Percentiles rank a stretch among this genome's conserved stretches.
These are phyloP conservation scores for Escallonia rubra DNA, from an alignment of 129 eudicot species.

Conservation along the genomic window DNA sequence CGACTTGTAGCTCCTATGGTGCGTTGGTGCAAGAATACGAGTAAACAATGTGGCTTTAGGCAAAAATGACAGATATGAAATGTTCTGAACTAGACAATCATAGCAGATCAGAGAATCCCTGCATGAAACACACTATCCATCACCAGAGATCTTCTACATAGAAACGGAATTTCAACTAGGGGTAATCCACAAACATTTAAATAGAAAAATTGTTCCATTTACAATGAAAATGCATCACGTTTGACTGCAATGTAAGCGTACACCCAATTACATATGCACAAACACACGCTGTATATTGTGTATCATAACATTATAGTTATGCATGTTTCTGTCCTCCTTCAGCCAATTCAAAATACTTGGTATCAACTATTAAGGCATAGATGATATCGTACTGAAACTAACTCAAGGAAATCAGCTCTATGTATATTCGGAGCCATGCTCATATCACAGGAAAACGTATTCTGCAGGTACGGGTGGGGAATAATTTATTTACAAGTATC, in stretches of 20 bases:
- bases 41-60: slow-evolving; percentile 15
- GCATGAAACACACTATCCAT: slow-evolving; percentile 13
- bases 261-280: not conserved
- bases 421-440: too few relatives aligned
- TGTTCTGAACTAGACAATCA: slow-evolving; percentile 15
- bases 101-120: slow-evolving; percentile 31
- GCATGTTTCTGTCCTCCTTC: not conserved
- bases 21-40: slow-evolving; percentile 11
- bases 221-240: not conserved
- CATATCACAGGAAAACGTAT: too few relatives aligned
- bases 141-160: slow-evolving; percentile 5
- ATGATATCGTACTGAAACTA: not conserved
- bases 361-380: not conserved
- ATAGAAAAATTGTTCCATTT: not conserved
- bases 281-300: not conserved
- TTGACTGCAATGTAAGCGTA: not conserved
- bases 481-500: too few relatives aligned
- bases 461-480: too few relatives aligned
- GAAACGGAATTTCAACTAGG: not conserved
- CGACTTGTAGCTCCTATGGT: slow-evolving; percentile 14
- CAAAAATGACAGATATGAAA: slow-evolving; percentile 4
- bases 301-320: not conserved
- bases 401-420: too few relatives aligned
- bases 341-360: not conserved
- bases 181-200: not conserved